Conservation (phyloP, 768 basidiomycete species). For the Boletellus ananas region DNA sequence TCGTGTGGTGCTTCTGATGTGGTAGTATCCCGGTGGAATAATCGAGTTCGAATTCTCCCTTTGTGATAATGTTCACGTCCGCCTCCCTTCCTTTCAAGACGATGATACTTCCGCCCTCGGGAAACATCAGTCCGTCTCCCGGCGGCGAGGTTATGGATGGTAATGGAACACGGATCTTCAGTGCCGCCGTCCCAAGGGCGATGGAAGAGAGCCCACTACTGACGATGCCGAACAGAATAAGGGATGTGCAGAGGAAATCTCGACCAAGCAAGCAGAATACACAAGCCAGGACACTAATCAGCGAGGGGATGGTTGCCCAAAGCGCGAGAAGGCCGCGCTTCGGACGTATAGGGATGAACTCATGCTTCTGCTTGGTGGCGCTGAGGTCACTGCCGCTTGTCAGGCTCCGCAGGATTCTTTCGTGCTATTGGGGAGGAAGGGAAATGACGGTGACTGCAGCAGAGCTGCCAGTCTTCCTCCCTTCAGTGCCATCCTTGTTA, state of each 20-base stretch:
- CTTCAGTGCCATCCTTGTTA: neutral
- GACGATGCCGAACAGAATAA: constrained; percentile 31
- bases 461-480: constrained; percentile 15
- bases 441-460: constrained; percentile 15
- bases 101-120: constrained; percentile 17
- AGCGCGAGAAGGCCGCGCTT: constrained; percentile 10
- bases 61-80: constrained; percentile 28
- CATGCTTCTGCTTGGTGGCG: neutral
- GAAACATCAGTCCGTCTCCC: constrained; percentile 31
- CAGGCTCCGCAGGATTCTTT: neutral
- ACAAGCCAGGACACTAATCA: constrained; percentile 21
- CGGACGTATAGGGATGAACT: constrained; percentile 2
- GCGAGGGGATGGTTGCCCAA: constrained; percentile 22
- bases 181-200: constrained; percentile 23
- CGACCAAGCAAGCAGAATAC: constrained; percentile 14
- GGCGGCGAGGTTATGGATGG: constrained; percentile 23
- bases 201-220: constrained; percentile 30
- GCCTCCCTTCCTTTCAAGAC: constrained; percentile 28
- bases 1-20: constrained; percentile 2
- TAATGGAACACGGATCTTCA: constrained; percentile 20
- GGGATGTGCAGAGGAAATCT: constrained; percentile 26
- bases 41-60: constrained; percentile 31
- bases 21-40: constrained; percentile 9
- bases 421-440: constrained; percentile 5
- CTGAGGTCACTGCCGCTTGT: neutral